phyloP scores from a whole-genome alignment of 192 early-diverging fungal genomes.

The Coemansia umbellata region DNA sequence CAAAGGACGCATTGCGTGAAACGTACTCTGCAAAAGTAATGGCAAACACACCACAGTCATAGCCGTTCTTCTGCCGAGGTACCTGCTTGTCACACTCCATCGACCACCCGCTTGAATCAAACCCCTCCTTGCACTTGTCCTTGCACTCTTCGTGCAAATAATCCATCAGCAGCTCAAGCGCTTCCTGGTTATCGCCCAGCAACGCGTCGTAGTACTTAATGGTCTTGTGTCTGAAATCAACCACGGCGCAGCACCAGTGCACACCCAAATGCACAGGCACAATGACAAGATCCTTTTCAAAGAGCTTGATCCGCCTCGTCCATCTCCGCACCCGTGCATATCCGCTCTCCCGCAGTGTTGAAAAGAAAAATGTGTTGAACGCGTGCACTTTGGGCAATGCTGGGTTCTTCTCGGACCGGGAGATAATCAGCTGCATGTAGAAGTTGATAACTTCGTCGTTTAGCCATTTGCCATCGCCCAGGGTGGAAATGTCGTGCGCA shows the following conservation, averaged over 20 bases:
- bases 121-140: slow-evolving; percentile 65
- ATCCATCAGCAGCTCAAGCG: slow-evolving; percentile 46
- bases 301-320: slow-evolving; percentile 69
- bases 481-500: slow-evolving; percentile 65
- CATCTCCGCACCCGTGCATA: slow-evolving; percentile 74
- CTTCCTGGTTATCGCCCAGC: slow-evolving; percentile 56
- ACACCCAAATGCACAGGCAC: slow-evolving; percentile 79
- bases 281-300: slow-evolving; percentile 71
- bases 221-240: slow-evolving; percentile 59
- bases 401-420: slow-evolving; percentile 53
- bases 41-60: slow-evolving; percentile 95
- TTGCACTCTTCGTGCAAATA: slow-evolving; percentile 70
- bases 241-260: slow-evolving; percentile 70
- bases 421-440: slow-evolving; percentile 76
- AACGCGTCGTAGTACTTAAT: slow-evolving; percentile 86
- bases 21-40: slow-evolving; percentile 80
- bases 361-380: slow-evolving; percentile 92
- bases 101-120: slow-evolving; percentile 68
- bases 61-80: slow-evolving; percentile 82
- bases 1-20: slow-evolving; percentile 56
- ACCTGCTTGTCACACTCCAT: slow-evolving; percentile 64
- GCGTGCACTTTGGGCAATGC: slow-evolving; percentile 67
- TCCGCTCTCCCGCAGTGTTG: slow-evolving; percentile 62
- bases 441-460: slow-evolving; percentile 98
- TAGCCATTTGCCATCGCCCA: slow-evolving; percentile 75